Base-by-base conservation (phyloP, 176 grass and related monocot species). In the Rhynchospora tenuis region DNA sequence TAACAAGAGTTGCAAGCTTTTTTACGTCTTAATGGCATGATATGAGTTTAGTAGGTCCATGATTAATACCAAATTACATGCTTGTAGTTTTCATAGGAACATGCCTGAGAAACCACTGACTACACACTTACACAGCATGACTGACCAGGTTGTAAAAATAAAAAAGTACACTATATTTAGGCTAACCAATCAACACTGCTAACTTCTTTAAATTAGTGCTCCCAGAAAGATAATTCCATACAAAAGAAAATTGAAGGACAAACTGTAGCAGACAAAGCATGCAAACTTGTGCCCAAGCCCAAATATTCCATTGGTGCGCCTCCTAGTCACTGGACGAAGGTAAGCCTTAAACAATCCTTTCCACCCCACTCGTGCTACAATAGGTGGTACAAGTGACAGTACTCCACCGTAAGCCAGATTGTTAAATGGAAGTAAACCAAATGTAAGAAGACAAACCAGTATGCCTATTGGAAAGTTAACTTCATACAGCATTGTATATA, bases 401-500 rank as follows among this genome's bases (percentile, higher is more conserved):
- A 84, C 7, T 43, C 9, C 20, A 29, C 20, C 29, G 20, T 43
- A 33, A 73, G 43, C 8, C 9, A 46, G 81, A 84, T 84, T 17
- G 64, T 26, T 23, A 5, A 71, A 59, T 22, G 38, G 13, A 70
- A 71, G 1, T 51, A 64, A 0, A 64, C 20, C 16, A 1, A 84
- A 16, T 29, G 67, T 56, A 17, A 13, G 28, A 64, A 84, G 48
- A 58, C 11, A 71, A 59, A 44, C n/a, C 12, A 84, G 47, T 66
- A 73, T 68, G 81, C 47, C 72, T 68, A 70, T 17, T 42, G 46
- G 38, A 8, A 70, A 57, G 59, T 73, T 84, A 58, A 73, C 7
- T 4, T 48, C 64, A 9, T 11, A 17, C 4, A 83, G 43, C 19
- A 84, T 9, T 5, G 47, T 27, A 31, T 52, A 73, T 55, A 31